Evolutionary conservation across 495 filamentous ascomycete species (phyloP).

Genomic region (Penicillium atrosanguineum): DNA sequence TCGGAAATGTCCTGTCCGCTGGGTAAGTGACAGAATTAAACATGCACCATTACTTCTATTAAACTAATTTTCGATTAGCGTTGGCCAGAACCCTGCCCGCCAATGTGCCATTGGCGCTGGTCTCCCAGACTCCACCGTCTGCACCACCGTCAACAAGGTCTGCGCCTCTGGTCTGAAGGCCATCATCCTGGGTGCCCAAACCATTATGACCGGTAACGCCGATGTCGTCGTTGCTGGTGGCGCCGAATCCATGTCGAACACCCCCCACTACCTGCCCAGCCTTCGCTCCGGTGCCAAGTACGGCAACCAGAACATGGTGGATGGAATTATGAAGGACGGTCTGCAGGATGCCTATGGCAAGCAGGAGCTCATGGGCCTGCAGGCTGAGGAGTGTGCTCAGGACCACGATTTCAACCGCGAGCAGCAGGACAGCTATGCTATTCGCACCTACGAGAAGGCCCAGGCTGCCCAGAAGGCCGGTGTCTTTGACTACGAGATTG

Average conservation of each 20-base stretch:
- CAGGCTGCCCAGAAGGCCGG: conserved; percentile 78
- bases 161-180: conserved; percentile 94
- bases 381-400: conserved; percentile 85
- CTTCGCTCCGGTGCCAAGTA: conserved; percentile 84
- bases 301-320: conserved; percentile 79
- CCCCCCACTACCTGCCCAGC: conserved; percentile 90
- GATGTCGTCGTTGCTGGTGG: conserved; percentile 89
- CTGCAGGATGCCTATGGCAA: conserved; percentile 87
- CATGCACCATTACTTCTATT: neutral
- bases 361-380: conserved; percentile 91
- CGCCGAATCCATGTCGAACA: conserved; percentile 96
- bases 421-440: conserved; percentile 90
- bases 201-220: conserved; percentile 92
- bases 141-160: conserved; percentile 97
- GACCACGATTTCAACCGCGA: conserved; percentile 80
- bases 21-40: conserved; percentile 56
- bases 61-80: conserved; percentile 48
- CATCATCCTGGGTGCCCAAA: conserved; percentile 91
- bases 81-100: conserved; percentile 93
- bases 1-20: conserved; percentile 95
- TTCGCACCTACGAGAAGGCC: conserved; percentile 86
- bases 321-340: conserved; percentile 89
- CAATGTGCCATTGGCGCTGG: conserved; percentile 90
- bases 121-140: conserved; percentile 71
- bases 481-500: conserved; percentile 79